phyloP scores from a whole-genome alignment of 371 early-diverging fungal species.

The Amoeboaphelidium protococcarum region DNA sequence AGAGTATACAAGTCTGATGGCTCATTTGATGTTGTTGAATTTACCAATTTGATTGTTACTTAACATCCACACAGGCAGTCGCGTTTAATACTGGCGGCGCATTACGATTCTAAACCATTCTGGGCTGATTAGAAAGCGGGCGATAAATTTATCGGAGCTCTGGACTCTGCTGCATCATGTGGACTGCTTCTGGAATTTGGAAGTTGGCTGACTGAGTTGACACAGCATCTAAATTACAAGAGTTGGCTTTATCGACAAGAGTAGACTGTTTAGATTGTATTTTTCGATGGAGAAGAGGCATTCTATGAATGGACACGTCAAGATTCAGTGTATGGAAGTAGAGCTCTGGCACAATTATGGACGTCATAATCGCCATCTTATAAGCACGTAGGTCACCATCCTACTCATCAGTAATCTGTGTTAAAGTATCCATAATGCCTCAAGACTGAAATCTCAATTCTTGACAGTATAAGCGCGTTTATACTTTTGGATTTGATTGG shows the following conservation, averaged over 20 bases:
- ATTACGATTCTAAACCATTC: constrained; percentile 63
- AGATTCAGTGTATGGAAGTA: constrained; percentile 79
- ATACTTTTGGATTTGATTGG: background rate
- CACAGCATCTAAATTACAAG: background rate
- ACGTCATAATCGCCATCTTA: background rate
- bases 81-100: constrained; percentile 63
- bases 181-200: background rate
- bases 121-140: constrained; percentile 17
- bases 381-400: too few species aligned
- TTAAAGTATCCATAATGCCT: too few species aligned
- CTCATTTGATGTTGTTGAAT: constrained; percentile 44
- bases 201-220: background rate
- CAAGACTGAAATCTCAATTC: background rate
- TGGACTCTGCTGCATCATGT: constrained; percentile 39
- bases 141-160: constrained; percentile 38
- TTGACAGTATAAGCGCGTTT: background rate
- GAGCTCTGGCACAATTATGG: constrained; percentile 21
- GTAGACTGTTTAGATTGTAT: constrained; percentile 50
- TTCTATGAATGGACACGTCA: constrained; percentile 38
- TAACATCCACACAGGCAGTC: constrained; percentile 35
- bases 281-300: constrained; percentile 94
- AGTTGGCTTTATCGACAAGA: background rate
- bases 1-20: constrained; percentile 41
- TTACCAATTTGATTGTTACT: constrained; percentile 32
- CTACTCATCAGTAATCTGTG: too few species aligned